Conservation (phyloP, 73 alveolate species). For the Stentor roeselii region DNA sequence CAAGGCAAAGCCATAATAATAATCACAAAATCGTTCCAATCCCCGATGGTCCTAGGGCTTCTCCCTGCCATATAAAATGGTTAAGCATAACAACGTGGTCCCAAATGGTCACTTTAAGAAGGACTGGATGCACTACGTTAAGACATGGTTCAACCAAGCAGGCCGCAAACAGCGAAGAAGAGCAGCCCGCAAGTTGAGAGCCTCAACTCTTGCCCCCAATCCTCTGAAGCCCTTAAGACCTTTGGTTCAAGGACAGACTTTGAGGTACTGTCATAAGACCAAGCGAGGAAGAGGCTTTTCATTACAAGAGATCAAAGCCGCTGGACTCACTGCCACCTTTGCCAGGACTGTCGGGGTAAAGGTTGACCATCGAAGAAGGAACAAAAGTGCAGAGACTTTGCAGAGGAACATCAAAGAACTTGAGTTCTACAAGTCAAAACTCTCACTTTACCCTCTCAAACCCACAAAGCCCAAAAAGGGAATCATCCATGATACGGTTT, state of each 20-base stretch:
- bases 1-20: neutral
- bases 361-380: constrained; percentile 97
- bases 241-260: constrained; percentile 74
- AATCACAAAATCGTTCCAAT: too few relatives aligned
- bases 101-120: constrained; percentile 83
- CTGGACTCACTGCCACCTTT: constrained; percentile 82
- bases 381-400: constrained; percentile 82
- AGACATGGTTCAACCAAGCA: constrained; percentile 88
- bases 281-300: constrained; percentile 97
- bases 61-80: constrained; percentile 21
- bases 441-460: constrained; percentile 92
- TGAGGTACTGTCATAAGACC: constrained; percentile 71
- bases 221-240: constrained; percentile 85
- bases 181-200: constrained; percentile 47
- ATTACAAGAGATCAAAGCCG: constrained; percentile 85
- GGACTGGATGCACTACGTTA: constrained; percentile 85
- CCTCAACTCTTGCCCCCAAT: constrained; percentile 62
- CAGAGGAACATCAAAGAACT: constrained; percentile 89
- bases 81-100: constrained; percentile 65
- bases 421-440: constrained; percentile 82
- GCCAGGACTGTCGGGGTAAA: constrained; percentile 98
- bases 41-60: too few relatives aligned
- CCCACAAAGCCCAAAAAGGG: constrained; percentile 93
- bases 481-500: constrained; percentile 53
- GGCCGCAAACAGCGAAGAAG: constrained; percentile 75